phyloP scores from a whole-genome alignment of 345 rosid species.

The Trapa bicornis region DNA sequence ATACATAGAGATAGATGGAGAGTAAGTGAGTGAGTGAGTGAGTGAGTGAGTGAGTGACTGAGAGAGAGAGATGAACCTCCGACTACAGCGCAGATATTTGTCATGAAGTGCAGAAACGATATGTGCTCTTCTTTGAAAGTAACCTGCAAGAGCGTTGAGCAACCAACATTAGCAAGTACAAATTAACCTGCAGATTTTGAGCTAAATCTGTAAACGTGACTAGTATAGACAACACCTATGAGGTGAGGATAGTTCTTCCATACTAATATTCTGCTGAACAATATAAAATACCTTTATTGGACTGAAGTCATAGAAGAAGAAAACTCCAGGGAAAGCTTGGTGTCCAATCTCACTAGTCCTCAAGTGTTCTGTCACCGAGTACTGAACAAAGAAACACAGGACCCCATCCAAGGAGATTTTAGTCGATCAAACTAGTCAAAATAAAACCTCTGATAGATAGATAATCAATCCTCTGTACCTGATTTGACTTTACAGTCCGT shows the following conservation, averaged over 20 bases:
- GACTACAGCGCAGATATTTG: conserved; percentile 66
- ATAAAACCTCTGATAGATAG: background rate
- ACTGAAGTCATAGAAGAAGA: conserved; percentile 83
- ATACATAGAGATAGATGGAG: no score
- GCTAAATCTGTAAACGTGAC: background rate
- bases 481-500: conserved; percentile 56
- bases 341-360: conserved; percentile 38
- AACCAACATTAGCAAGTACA: no score
- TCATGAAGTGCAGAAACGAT: conserved; percentile 68
- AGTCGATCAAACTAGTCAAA: conserved; percentile 5
- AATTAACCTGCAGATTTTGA: conserved; percentile 26
- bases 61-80: conserved; percentile 39
- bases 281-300: conserved; percentile 59
- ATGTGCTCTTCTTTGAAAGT: conserved; percentile 59
- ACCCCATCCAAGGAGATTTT: background rate
- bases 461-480: conserved; percentile 25
- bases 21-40: no score
- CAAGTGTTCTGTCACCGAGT: conserved; percentile 82
- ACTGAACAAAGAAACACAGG: conserved; percentile 25
- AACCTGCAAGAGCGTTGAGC: conserved; percentile 30
- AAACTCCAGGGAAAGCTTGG: conserved; percentile 54
- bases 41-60: background rate
- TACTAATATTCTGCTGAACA: no score
- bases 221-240: background rate
- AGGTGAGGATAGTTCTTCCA: background rate